Evolutionary conservation across 345 rosid genomes (phyloP).

Genomic region (Syzygium oleosum): DNA sequence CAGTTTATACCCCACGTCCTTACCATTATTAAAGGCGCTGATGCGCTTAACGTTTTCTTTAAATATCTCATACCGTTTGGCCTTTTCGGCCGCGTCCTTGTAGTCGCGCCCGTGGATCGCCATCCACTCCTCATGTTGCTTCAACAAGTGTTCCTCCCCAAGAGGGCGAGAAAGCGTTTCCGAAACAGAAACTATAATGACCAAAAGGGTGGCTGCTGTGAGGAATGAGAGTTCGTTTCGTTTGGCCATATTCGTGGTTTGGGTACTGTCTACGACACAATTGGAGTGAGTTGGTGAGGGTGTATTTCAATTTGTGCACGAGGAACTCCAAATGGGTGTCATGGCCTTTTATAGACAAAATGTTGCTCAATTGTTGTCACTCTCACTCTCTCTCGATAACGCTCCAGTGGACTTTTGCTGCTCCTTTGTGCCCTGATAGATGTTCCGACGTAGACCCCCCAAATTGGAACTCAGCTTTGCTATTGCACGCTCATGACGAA

Average conservation of each 20-base stretch:
- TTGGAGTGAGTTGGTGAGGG: background rate
- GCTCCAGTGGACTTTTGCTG: background rate
- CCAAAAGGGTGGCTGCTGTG: background rate
- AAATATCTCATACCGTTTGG: slow-evolving; percentile 4
- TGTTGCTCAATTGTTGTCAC: background rate
- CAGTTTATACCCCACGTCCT: slow-evolving; percentile 13
- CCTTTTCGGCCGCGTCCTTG: slow-evolving; percentile 2
- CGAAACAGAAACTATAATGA: background rate
- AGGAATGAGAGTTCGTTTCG: background rate
- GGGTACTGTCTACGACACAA: background rate
- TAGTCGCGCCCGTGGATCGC: slow-evolving; percentile 13
- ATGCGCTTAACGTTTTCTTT: slow-evolving; percentile 12
- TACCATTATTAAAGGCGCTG: slow-evolving; percentile 7
- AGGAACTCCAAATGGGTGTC: background rate
- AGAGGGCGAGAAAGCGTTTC: background rate
- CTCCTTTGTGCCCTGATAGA: background rate
- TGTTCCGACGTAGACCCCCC: slow-evolving; percentile 1
- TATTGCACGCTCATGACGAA: background rate
- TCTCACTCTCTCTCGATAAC: background rate
- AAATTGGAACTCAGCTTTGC: slow-evolving; percentile 6
- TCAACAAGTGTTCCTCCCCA: slow-evolving; percentile 16
- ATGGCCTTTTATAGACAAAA: background rate
- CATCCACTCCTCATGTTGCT: slow-evolving; percentile 30
- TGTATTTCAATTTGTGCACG: slow-evolving; percentile 21
- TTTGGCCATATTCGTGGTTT: background rate